These are phyloP conservation scores for Ophiosphaerella herpotricha DNA, from an alignment of 2,329 filamentous ascomycete species.

Conservation along the genomic window DNA sequence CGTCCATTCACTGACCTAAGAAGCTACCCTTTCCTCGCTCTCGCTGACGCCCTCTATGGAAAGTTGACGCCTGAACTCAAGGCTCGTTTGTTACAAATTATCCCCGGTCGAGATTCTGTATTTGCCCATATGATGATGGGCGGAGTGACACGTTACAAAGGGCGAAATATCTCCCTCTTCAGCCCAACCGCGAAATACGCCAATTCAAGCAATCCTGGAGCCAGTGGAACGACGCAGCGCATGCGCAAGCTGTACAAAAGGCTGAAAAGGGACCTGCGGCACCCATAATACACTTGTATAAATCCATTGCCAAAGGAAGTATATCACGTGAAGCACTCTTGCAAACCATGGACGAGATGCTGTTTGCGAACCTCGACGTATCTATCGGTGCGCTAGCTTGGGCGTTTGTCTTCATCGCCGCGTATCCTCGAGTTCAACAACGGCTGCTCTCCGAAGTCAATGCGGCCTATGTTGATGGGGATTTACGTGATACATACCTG, in stretches of 20 bases:
- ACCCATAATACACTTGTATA: conserved; percentile 19
- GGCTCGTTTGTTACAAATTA: conserved; percentile 24
- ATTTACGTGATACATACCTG: not conserved
- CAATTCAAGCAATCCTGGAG: conserved; percentile 21
- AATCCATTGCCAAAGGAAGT: conserved; percentile 2
- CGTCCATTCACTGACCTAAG: conserved; percentile 39
- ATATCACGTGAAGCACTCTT: conserved; percentile 31
- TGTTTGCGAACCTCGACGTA: conserved; percentile 56
- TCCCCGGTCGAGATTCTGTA: conserved; percentile 38
- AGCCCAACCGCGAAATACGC: conserved; percentile 23
- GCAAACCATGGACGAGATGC: conserved; percentile 54
- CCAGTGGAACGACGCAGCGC: conserved; percentile 39
- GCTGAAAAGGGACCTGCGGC: not conserved
- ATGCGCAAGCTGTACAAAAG: conserved; percentile 6
- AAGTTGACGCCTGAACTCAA: conserved; percentile 25
- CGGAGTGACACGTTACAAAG: conserved; percentile 37
- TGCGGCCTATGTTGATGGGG: not conserved
- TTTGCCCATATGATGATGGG: conserved; percentile 45
- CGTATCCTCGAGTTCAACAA: conserved; percentile 38
- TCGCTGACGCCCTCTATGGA: conserved; percentile 50
- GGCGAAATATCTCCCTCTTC: conserved; percentile 33
- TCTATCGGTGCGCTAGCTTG: conserved; percentile 51
- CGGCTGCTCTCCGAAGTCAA: conserved; percentile 33
- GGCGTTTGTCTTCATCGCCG: conserved; percentile 51
- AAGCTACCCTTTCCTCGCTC: conserved; percentile 46